Conservation (phyloP, 1,284 basidiomycete species). For the Exobasidium cylindrosporum region DNA sequence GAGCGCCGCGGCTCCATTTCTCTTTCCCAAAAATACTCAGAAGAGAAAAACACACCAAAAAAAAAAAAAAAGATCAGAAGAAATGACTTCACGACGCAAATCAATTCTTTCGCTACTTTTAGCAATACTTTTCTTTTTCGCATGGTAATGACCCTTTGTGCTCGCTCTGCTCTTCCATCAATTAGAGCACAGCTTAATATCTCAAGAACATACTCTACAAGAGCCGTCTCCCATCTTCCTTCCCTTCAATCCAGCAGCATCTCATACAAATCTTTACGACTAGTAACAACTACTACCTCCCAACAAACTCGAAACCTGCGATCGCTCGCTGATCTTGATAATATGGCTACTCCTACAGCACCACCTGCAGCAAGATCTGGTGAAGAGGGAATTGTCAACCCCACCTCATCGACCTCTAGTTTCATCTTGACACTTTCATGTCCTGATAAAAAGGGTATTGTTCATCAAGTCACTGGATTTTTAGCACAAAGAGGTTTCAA, state of each 20-base stretch:
- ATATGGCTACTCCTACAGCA: constrained; percentile 55
- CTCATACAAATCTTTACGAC: neutral
- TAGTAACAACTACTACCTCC: neutral
- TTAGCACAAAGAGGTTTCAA: constrained; percentile 44
- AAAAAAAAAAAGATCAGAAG: too few species aligned
- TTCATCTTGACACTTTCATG: constrained; percentile 51
- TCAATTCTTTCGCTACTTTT: too few species aligned
- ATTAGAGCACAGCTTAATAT: neutral
- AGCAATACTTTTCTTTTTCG: too few species aligned
- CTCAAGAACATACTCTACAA: neutral
- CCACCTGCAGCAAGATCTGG: constrained; percentile 58
- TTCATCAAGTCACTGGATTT: constrained; percentile 43
- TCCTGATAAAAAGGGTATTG: constrained; percentile 49
- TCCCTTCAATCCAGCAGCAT: neutral
- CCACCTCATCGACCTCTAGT: constrained; percentile 9
- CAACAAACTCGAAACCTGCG: constrained; percentile 17
- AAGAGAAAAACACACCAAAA: too few species aligned
- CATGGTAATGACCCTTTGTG: neutral
- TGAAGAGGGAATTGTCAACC: neutral
- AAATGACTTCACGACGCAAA: too few species aligned
- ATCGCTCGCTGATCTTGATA: constrained; percentile 37
- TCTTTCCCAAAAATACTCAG: too few species aligned
- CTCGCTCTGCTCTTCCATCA: neutral
- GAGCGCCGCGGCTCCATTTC: too few species aligned
- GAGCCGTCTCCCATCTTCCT: neutral